Evolutionary conservation across 129 eudicot genomes (phyloP), one percentile per base, ranked within the genome.

Genomic region (Kitagawia praeruptora): DNA sequence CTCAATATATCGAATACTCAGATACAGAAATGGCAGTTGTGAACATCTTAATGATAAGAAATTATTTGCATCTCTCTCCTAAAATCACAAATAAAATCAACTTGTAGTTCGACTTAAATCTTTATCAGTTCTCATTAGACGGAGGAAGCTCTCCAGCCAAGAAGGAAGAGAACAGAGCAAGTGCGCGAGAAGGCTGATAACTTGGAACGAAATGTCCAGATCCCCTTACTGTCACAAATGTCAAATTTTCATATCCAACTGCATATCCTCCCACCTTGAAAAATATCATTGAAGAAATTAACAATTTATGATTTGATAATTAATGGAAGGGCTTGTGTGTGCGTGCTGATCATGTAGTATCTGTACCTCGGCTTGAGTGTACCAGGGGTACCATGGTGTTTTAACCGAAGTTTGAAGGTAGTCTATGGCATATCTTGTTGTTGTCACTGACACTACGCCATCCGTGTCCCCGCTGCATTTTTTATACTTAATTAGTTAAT

Each of bases 131-230:
- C 79, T 76, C 66, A 34, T 64, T 27, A 18, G 27, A 70, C 58
- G 84, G 86, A 70, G 89, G 90, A 69, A 85, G 90, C 75, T 81
- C 85, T 70, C 89, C 93, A 15, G 85, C 79, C 81, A 89, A 61
- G 73, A 89, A 89, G 12, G 93, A 85, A 5, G 87, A 80, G 83
- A 89, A 89, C 45, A 87, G 39, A 5, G 81, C 83, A 38, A 89
- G 87, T 10, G 81, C 91, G n/a, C 89, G 86, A 76, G 82, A 87
- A 4, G 91, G 93, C 69, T 89, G 91, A 77, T 87, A 85, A 61
- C 93, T 87, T n/a, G 93, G 93, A 19, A 89, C 93, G 19, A 87
- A 85, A 54, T 89, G 93, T 81, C 93, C 93, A 21, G 93, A 31
- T 69, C 74, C 74, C 18, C 74, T 69, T 34, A 69, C 74, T 2